phyloP scores from a whole-genome alignment of 352 stramenopile species.

The Globisporangium spiculum region DNA sequence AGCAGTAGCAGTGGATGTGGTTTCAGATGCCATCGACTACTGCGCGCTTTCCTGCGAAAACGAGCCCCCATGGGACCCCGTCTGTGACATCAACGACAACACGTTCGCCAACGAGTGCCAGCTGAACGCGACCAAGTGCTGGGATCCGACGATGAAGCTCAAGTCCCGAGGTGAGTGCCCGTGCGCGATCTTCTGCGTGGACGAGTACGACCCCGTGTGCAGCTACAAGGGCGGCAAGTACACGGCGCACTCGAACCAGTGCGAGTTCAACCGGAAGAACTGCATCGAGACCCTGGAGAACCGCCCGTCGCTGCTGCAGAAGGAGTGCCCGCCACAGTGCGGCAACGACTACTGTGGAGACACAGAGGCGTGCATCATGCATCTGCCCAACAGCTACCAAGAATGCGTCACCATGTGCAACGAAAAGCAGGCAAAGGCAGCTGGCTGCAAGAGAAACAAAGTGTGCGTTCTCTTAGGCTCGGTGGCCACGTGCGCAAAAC shows the following conservation, averaged over 20 bases:
- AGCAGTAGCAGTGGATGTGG: neutral
- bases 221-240: neutral
- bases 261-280: neutral
- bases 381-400: neutral
- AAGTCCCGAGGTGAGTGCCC: neutral
- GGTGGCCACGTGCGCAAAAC: neutral
- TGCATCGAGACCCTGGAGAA: neutral
- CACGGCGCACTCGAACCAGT: neutral
- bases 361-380: neutral
- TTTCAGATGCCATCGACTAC: neutral
- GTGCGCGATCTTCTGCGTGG: neutral
- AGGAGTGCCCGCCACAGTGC: neutral
- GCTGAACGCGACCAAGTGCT: neutral
- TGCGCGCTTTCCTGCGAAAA: neutral
- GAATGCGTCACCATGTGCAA: slow-evolving; percentile 1
- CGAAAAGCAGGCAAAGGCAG: neutral
- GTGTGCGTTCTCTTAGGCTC: neutral
- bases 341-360: neutral
- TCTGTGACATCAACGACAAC: neutral
- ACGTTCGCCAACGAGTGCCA: neutral
- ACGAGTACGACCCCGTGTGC: slow-evolving; percentile 1
- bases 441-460: neutral
- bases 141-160: neutral
- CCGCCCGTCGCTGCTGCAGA: neutral
- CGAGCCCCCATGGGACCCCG: neutral